Evolutionary conservation across 1,139 yeast genomes (phyloP), one percentile per base, ranked within the genome.

Genomic region (Trichomonascaceae sp.): DNA sequence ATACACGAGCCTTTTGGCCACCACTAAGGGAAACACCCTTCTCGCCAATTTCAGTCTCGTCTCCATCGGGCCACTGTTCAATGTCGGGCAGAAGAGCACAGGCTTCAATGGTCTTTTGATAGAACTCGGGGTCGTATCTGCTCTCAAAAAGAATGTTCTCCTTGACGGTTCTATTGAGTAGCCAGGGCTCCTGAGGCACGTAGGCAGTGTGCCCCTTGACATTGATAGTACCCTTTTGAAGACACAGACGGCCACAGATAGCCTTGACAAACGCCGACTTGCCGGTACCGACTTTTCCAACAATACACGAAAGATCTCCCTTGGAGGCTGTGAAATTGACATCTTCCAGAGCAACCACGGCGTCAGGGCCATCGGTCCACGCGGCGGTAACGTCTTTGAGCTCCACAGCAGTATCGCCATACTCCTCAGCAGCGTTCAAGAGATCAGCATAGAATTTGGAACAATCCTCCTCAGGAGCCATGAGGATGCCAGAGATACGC

Each of bases 1-100:
- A 71, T 20, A 82, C 66, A 50, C 94, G 70, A 0, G 94, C 93
- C 59, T 81, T 82, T 55, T 82, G 94, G 16, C 94, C 94, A 32
- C 94, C 94, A 14, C 92, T 78, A 36, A 82, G 64, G 3, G 92
- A 76, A 35, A 82, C 81, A 37, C 94, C 94, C 50, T 80, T 79
- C 56, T 82, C 94, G 34, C 95, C 95, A 37, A 82, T 93, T 44
- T 77, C 71, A 1, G 95, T 81, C 33, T 65, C 70, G 50, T 81
- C 93, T 13, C 92, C 89, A 52, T 80, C 81, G 0, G 92, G 84
- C 36, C 82, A 65, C 26, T 76, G 67, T 29, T 66, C 69, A 39
- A 82, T 57, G 55, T 82, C 95, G 6, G 69, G 71, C 6, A 62
- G 48, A 41, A 82, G 65, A 29, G 84, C 92, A 60, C 94, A 82